phyloP scores from a whole-genome alignment of 2,329 filamentous ascomycete species.

The Aspergillus neotritici region DNA sequence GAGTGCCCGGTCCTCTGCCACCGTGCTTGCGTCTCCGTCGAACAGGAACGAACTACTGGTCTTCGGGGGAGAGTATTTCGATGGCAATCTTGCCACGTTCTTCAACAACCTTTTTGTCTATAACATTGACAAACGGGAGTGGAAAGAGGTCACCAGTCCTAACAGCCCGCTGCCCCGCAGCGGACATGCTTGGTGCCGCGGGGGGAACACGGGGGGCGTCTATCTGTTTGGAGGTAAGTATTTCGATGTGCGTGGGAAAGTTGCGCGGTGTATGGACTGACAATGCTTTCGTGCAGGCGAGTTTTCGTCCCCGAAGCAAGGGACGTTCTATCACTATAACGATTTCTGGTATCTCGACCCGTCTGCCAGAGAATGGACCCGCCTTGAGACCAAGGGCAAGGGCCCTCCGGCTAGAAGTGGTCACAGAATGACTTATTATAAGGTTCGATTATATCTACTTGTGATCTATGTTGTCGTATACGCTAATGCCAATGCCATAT shows the following conservation, averaged over 20 bases:
- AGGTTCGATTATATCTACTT: constrained; percentile 38
- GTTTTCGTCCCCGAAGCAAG: constrained; percentile 94
- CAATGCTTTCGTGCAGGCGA: constrained; percentile 53
- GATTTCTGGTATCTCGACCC: constrained; percentile 96
- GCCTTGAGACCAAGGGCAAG: constrained; percentile 66
- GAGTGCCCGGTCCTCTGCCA: constrained; percentile 70
- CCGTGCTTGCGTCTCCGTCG: constrained; percentile 75
- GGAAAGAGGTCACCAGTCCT: constrained; percentile 82
- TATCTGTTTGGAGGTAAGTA: constrained; percentile 75
- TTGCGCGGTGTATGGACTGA: neutral
- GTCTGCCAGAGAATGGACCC: constrained; percentile 78
- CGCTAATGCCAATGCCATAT: constrained; percentile 1
- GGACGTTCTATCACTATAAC: constrained; percentile 98
- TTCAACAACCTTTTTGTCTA: constrained; percentile 64
- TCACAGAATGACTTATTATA: constrained; percentile 93
- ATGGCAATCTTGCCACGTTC: constrained; percentile 74
- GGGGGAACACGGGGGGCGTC: constrained; percentile 75
- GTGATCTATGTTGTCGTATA: neutral
- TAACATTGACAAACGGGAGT: constrained; percentile 78
- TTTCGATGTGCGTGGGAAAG: neutral
- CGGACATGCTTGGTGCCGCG: constrained; percentile 91
- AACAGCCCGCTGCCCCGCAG: constrained; percentile 87
- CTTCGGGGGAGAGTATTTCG: constrained; percentile 94
- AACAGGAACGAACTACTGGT: constrained; percentile 84
- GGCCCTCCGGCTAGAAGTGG: constrained; percentile 83